Evolutionary conservation across 306 rosid species (phyloP).

Genomic region (Cotoneaster glaucophyllus): DNA sequence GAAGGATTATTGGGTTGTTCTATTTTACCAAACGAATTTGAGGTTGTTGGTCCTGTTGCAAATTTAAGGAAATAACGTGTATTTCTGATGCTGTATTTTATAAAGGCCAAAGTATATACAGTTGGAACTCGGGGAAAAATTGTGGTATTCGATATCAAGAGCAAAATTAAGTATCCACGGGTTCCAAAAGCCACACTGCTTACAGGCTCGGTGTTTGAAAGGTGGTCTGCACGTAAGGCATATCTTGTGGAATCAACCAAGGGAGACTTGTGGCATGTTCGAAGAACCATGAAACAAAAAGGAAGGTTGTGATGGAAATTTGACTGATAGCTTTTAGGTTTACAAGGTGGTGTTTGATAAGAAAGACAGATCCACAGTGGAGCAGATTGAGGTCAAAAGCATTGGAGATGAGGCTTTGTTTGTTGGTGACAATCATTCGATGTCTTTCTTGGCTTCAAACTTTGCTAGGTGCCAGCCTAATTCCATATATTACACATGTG

Average conservation of each 20-base stretch:
- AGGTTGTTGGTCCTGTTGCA: neutral
- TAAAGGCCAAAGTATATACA: neutral
- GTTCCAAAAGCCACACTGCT: neutral
- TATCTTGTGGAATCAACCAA: neutral
- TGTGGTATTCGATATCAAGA: neutral
- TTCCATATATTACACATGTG: neutral
- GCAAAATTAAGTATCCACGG: neutral
- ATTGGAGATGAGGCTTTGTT: too few species aligned
- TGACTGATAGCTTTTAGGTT: neutral
- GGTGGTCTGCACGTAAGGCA: neutral
- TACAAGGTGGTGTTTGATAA: neutral
- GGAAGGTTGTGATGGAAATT: neutral
- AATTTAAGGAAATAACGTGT: neutral
- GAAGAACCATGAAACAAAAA: neutral
- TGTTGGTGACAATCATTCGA: neutral
- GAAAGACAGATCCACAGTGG: neutral
- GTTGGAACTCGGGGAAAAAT: neutral
- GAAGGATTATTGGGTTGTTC: neutral
- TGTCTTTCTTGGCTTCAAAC: neutral
- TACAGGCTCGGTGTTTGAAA: neutral
- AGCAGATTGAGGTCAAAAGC: neutral
- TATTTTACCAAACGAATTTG: neutral
- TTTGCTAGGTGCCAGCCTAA: neutral
- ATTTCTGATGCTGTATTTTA: neutral
- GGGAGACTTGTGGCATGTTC: neutral